A percentile compares a stretch with the other conserved stretches of the same genome.
These are phyloP conservation scores for Mycena latifolia DNA, from an alignment of 768 basidiomycete species.

Conservation along the genomic window DNA sequence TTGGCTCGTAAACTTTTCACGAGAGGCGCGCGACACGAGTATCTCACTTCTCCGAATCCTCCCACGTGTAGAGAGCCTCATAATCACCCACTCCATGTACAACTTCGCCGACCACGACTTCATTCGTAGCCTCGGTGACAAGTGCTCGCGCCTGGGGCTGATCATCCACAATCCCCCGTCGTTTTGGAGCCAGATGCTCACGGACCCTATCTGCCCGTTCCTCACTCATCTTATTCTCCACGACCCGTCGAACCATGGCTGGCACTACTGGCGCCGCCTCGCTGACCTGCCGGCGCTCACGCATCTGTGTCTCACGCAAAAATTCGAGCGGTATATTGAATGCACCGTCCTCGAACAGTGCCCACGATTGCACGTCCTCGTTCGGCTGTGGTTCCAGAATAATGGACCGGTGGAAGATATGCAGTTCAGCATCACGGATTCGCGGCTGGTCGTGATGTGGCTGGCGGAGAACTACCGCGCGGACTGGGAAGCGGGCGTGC, in stretches of 20 bases:
- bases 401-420: not conserved
- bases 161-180: not conserved
- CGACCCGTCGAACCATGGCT: not conserved
- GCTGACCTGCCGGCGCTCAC: not conserved
- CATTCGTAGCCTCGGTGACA: not conserved
- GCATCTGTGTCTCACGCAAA: not conserved
- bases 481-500: not conserved
- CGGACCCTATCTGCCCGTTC: not conserved
- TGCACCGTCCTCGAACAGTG: not conserved
- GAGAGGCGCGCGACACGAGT: not conserved
- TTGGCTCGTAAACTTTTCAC: not conserved
- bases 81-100: not conserved
- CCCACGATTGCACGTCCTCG: not conserved
- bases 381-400: not conserved
- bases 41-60: not conserved
- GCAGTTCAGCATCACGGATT: not conserved
- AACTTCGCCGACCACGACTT: not conserved
- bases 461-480: not conserved
- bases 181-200: not conserved
- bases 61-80: not conserved
- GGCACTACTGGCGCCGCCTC: not conserved
- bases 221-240: not conserved
- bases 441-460: not conserved
- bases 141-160: not conserved
- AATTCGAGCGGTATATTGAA: not conserved